Evolutionary conservation across 1,284 basidiomycete species (phyloP).

Genomic region (Athelia sp.): DNA sequence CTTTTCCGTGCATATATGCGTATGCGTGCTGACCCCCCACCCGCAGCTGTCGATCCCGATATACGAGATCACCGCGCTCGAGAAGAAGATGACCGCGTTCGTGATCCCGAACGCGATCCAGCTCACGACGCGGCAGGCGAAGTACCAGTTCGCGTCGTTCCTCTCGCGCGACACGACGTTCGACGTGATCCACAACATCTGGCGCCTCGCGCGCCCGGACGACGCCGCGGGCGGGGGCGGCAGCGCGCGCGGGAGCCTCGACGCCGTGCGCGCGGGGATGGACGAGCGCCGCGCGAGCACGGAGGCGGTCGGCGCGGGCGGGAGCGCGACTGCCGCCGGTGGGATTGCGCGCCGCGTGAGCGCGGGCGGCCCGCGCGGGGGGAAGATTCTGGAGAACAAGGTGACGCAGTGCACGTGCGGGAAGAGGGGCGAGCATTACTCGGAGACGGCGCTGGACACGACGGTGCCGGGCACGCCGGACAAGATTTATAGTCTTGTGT

Average conservation of each 20-base stretch:
- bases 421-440: slow-evolving; percentile 67
- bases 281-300: slow-evolving; percentile 13
- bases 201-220: slow-evolving; percentile 86
- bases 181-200: slow-evolving; percentile 96
- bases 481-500: slow-evolving; percentile 94
- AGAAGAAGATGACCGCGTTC: slow-evolving; percentile 98
- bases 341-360: slow-evolving; percentile 6
- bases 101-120: slow-evolving; percentile 98
- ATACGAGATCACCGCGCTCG: slow-evolving; percentile 83
- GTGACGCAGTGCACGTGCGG: slow-evolving; percentile 77
- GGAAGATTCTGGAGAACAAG: slow-evolving; percentile 27
- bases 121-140: slow-evolving; percentile 75
- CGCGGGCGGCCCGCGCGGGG: slow-evolving; percentile 6
- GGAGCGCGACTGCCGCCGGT: slow-evolving; percentile 6
- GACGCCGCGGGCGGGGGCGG: slow-evolving; percentile 36
- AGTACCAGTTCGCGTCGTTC: slow-evolving; percentile 96
- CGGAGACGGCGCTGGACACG: slow-evolving; percentile 73
- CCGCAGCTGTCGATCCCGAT: slow-evolving; percentile 86
- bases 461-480: slow-evolving; percentile 88
- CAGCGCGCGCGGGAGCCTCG: slow-evolving; percentile 14
- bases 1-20: background rate
- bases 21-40: slow-evolving; percentile 8
- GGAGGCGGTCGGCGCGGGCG: slow-evolving; percentile 15
- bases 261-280: slow-evolving; percentile 5
- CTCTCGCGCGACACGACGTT: slow-evolving; percentile 94